A percentile compares a stretch with the other conserved stretches of the same genome.
These are phyloP conservation scores for Calocybe gangraenosa DNA, from an alignment of 768 basidiomycete genomes.

Conservation along the genomic window DNA sequence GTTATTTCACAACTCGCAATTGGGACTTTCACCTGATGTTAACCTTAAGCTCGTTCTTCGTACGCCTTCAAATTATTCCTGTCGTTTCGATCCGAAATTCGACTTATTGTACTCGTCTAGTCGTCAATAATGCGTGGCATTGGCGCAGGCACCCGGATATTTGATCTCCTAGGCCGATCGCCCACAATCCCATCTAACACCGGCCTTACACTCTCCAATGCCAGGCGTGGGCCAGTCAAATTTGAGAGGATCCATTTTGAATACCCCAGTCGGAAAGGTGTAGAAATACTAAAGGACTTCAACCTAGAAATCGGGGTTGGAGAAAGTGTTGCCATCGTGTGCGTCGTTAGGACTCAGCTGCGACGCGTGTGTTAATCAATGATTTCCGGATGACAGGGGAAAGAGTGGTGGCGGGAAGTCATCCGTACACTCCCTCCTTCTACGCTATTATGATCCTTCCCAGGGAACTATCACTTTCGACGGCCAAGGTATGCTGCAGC, in stretches of 20 bases:
- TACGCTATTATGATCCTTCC: slow-evolving; percentile 89
- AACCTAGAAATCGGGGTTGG: slow-evolving; percentile 78
- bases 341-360: slow-evolving; percentile 27
- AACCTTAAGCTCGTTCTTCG: slow-evolving; percentile 43
- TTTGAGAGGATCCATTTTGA: slow-evolving; percentile 86
- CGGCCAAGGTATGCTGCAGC: slow-evolving; percentile 61
- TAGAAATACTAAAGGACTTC: slow-evolving; percentile 79
- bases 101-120: slow-evolving; percentile 28
- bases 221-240: slow-evolving; percentile 63
- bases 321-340: slow-evolving; percentile 91
- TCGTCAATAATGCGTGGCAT: slow-evolving; percentile 96
- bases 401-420: slow-evolving; percentile 94
- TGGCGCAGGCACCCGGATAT: slow-evolving; percentile 90
- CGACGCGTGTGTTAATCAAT: slow-evolving; percentile 3
- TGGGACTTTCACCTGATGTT: slow-evolving; percentile 3
- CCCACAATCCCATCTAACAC: slow-evolving; percentile 66
- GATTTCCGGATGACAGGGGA: slow-evolving; percentile 40
- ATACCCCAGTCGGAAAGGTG: slow-evolving; percentile 83
- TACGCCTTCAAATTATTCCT: slow-evolving; percentile 31
- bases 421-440: slow-evolving; percentile 80
- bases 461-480: slow-evolving; percentile 80
- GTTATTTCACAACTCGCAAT: slow-evolving; percentile 19
- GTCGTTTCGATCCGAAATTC: slow-evolving; percentile 19
- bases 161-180: slow-evolving; percentile 81
- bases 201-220: slow-evolving; percentile 53